Conservation (phyloP, 495 filamentous ascomycete species). For the Penicillium ochrochloron region DNA sequence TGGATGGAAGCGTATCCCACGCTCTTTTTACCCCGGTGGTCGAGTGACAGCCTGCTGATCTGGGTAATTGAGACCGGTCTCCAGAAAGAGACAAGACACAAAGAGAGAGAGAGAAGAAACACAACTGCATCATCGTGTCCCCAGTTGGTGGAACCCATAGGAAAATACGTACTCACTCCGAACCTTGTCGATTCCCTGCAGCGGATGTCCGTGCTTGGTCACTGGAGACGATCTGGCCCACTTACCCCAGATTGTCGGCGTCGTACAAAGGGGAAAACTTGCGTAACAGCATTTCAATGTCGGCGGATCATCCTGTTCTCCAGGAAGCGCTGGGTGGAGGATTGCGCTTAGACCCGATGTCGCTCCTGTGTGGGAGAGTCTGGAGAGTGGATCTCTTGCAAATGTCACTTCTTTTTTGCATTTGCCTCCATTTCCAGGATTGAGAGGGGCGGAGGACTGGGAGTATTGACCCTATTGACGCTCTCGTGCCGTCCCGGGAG, state of each 20-base stretch:
- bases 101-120: not conserved
- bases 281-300: constrained; percentile 26
- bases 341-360: constrained; percentile 15
- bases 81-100: not conserved
- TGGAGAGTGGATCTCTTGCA: not conserved
- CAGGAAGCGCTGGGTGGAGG: constrained; percentile 8
- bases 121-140: constrained; percentile 1
- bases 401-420: not conserved
- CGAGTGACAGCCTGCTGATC: constrained; percentile 20
- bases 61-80: constrained; percentile 11
- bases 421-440: not conserved
- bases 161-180: constrained; percentile 14
- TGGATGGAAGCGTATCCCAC: not conserved
- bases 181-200: constrained; percentile 39
- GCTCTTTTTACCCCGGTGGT: constrained; percentile 1
- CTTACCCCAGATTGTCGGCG: constrained; percentile 49
- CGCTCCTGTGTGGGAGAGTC: not conserved
- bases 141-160: constrained; percentile 13
- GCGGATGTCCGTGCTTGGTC: constrained; percentile 45
- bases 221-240: constrained; percentile 46
- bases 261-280: constrained; percentile 24
- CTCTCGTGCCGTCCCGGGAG: constrained; percentile 10
- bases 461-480: not conserved
- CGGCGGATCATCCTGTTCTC: constrained; percentile 16
- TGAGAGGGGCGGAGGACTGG: not conserved